phyloP scores from a whole-genome alignment of 1,284 basidiomycete genomes.

The Moesziomyces parantarcticus region DNA sequence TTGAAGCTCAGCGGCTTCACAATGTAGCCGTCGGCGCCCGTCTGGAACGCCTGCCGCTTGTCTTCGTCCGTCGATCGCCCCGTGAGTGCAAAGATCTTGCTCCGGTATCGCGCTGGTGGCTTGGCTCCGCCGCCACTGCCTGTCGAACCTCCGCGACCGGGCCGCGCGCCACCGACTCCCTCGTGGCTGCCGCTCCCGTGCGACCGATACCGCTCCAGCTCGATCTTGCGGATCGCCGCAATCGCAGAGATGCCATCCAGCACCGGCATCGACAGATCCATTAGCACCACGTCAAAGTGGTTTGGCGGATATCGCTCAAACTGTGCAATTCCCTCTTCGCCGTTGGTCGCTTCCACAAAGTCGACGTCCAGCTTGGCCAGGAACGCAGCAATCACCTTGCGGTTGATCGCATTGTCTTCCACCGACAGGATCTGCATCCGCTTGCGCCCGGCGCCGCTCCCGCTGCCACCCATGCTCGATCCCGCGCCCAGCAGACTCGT shows the following conservation, averaged over 20 bases:
- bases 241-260: constrained; percentile 88
- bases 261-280: constrained; percentile 92
- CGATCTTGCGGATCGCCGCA: constrained; percentile 81
- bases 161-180: neutral
- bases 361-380: constrained; percentile 49
- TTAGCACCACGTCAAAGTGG: constrained; percentile 53
- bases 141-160: neutral
- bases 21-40: constrained; percentile 93
- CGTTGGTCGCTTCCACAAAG: constrained; percentile 56
- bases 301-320: constrained; percentile 46
- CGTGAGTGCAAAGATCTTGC: constrained; percentile 86
- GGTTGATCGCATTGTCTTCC: constrained; percentile 64
- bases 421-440: constrained; percentile 56
- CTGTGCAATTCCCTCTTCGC: constrained; percentile 53
- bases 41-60: constrained; percentile 87
- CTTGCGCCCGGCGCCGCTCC: constrained; percentile 31
- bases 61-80: constrained; percentile 92
- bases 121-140: constrained; percentile 9
- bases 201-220: constrained; percentile 71
- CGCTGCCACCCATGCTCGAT: constrained; percentile 2
- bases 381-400: constrained; percentile 55
- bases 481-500: constrained; percentile 11
- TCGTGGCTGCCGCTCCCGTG: constrained; percentile 10
- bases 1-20: constrained; percentile 68
- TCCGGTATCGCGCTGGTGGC: constrained; percentile 25